Conservation (phyloP, 2,329 filamentous ascomycete species). For the Penicillium sp. region DNA sequence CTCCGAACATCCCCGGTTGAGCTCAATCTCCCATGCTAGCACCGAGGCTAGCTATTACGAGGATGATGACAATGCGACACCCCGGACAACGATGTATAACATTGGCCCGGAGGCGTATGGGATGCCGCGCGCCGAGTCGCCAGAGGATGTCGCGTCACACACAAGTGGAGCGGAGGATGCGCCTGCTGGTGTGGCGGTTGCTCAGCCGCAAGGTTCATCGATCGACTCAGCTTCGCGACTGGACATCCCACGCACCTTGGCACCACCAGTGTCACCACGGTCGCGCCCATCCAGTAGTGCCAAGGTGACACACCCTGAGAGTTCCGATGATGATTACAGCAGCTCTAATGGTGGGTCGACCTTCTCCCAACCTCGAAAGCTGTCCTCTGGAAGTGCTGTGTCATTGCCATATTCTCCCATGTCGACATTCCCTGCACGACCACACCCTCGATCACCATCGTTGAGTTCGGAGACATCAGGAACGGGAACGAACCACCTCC, state of each 20-base stretch:
- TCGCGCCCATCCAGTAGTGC: conserved; percentile 50
- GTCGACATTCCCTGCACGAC: conserved; percentile 59
- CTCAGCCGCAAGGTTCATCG: conserved; percentile 33
- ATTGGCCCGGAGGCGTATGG: conserved; percentile 23
- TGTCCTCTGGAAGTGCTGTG: conserved; percentile 69
- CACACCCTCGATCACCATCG: conserved; percentile 76
- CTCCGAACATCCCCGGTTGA: conserved; percentile 75
- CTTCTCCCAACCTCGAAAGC: conserved; percentile 71
- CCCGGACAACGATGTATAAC: conserved; percentile 24
- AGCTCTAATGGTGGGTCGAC: conserved; percentile 57
- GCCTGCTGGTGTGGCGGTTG: conserved; percentile 22
- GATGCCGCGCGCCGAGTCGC: conserved; percentile 34
- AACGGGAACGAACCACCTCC: conserved; percentile 54
- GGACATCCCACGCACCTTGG: conserved; percentile 45
- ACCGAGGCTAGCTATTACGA: conserved; percentile 27
- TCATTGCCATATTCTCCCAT: conserved; percentile 62
- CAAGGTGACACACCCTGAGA: conserved; percentile 63
- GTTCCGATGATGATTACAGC: conserved; percentile 67
- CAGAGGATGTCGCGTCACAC: conserved; percentile 28
- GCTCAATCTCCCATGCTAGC: conserved; percentile 52
- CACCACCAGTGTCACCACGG: conserved; percentile 48
- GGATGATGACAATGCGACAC: conserved; percentile 42
- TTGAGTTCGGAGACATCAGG: conserved; percentile 77
- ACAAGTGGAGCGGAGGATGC: conserved; percentile 16
- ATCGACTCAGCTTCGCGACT: conserved; percentile 40